A percentile compares a stretch with the other conserved stretches of the same genome.
Conservation (phyloP, 495 filamentous ascomycete species). For the Xylaria sp. region DNA sequence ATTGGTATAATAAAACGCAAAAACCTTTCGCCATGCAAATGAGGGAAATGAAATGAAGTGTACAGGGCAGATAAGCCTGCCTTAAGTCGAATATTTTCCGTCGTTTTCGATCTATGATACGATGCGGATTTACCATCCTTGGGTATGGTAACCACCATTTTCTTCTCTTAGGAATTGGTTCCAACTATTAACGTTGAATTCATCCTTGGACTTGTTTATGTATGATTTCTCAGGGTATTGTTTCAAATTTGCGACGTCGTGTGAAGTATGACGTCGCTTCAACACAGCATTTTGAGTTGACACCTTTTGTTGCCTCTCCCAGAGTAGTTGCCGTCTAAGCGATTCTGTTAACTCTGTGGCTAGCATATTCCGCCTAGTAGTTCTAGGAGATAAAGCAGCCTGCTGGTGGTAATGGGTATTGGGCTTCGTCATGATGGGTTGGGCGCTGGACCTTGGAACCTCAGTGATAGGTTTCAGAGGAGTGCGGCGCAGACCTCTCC, state of each 20-base stretch:
- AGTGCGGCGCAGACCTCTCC: conserved; percentile 47
- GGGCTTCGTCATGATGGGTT: conserved; percentile 84
- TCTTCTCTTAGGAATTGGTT: conserved; percentile 59
- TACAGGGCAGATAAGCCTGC: conserved; percentile 49
- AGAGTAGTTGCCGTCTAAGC: conserved; percentile 56
- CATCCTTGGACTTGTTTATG: conserved; percentile 55
- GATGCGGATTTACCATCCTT: conserved; percentile 56
- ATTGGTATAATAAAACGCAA: conserved; percentile 48
- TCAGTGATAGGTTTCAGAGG: conserved; percentile 65
- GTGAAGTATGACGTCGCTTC: conserved; percentile 90
- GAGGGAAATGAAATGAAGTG: conserved; percentile 40
- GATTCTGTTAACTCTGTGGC: conserved; percentile 79
- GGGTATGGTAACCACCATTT: conserved; percentile 57
- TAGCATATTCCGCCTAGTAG: conserved; percentile 96
- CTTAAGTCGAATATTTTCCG: conserved; percentile 20
- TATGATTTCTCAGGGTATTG: conserved; percentile 69
- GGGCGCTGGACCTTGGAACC: conserved; percentile 70
- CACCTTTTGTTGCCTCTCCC: conserved; percentile 69
- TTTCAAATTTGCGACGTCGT: conserved; percentile 83
- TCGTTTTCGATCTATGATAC: conserved; percentile 24
- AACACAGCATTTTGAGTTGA: conserved; percentile 86
- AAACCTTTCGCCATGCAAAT: conserved; percentile 46
- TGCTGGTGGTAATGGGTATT: conserved; percentile 66
- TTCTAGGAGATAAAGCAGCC: conserved; percentile 80
- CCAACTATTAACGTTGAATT: conserved; percentile 55